Evolutionary conservation across 805 yeast genomes (phyloP).

Genomic region (Zygotorulaspora sp.): DNA sequence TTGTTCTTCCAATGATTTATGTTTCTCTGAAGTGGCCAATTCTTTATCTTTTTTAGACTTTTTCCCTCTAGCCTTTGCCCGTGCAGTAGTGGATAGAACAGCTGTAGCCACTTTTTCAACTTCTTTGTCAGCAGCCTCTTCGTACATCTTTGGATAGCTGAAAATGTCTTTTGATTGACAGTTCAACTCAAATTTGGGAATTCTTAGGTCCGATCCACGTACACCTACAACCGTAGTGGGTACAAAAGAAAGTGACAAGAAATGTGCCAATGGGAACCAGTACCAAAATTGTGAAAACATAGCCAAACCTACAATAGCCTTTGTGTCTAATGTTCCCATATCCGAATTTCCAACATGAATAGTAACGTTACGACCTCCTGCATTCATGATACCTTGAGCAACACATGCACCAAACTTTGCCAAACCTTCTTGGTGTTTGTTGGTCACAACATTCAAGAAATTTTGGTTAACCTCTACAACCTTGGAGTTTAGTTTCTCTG

Average conservation of each 20-base stretch:
- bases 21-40: constrained; percentile 37
- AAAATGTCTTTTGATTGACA: constrained; percentile 80
- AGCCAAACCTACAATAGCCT: constrained; percentile 87
- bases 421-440: constrained; percentile 92
- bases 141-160: constrained; percentile 85
- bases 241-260: constrained; percentile 82
- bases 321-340: constrained; percentile 84
- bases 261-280: constrained; percentile 97
- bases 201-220: constrained; percentile 67
- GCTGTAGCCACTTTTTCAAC: constrained; percentile 91
- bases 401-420: constrained; percentile 97
- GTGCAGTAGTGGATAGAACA: constrained; percentile 86
- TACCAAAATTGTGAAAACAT: constrained; percentile 94
- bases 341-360: constrained; percentile 83
- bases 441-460: constrained; percentile 69
- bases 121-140: constrained; percentile 71
- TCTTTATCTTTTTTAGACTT: constrained; percentile 51
- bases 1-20: constrained; percentile 27
- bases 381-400: constrained; percentile 96
- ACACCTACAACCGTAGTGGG: constrained; percentile 91
- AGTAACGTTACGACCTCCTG: constrained; percentile 97
- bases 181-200: constrained; percentile 76
- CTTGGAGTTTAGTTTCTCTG: constrained; percentile 75
- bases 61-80: constrained; percentile 90
- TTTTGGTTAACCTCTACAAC: constrained; percentile 72